Base-by-base conservation (phyloP, 768 basidiomycete species). In the Wakefieldia striispora region DNA sequence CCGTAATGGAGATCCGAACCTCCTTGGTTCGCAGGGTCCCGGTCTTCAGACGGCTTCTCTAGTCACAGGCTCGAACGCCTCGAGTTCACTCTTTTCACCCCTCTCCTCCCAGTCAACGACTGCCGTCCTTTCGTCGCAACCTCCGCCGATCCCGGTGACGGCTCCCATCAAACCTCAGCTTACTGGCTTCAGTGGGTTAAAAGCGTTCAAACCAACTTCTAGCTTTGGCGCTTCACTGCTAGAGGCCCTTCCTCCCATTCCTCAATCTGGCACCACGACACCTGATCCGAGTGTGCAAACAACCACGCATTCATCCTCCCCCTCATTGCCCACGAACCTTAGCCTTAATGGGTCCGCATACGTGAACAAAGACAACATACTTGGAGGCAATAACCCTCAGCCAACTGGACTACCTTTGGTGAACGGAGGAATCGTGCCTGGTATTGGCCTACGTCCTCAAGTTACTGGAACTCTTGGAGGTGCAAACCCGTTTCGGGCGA, bases 131-230 rank as follows among this genome's bases (percentile, higher is more conserved):
- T 51, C 65, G 21, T 67, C 73, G 0, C 62, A 60, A 34, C 40
- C 67, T 0, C 65, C 72, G 1, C 72, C 73, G 5, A 62, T 67
- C 33, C 62, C 72, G n/a, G 45, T 66, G 11, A 51, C 67, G 20
- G 33, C 45, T 39, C 61, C 52, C 38, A 43, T 80, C 14, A 74
- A 72, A 55, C 58, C 76, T 4, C 79, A 81, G 58, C 43, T 56
- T 40, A 81, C 79, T 5, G 80, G 79, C 2, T 79, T 75, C 46
- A 72, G 76, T 21, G 85, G 83, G 6, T 64, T 91, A 55, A 90
- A 86, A 62, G 80, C 87, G 6, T 93, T 93, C 75, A 90, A 91
- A 60, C 91, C 91, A 3, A 77, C 84, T 3, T 87, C 84, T 2
- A 84, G 80, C 36, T 93, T 93, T 62, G 91, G 91, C 26, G 83